Evolutionary conservation across 257 asterid genomes (phyloP).

Genomic region (Parsonsia alboflavescens): DNA sequence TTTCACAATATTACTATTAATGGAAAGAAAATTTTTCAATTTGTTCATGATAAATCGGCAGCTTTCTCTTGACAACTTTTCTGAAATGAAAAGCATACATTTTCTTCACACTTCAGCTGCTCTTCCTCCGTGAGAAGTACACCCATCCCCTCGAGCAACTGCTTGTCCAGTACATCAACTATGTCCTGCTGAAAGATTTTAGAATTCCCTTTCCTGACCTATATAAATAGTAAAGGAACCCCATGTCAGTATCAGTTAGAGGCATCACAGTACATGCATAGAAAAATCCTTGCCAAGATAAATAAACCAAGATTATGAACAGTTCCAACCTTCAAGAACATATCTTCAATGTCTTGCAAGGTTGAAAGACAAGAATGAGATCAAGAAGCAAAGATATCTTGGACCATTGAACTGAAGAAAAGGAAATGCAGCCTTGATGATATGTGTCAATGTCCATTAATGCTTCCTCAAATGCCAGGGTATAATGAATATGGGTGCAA

Average conservation of each 20-base stretch:
- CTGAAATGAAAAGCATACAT: constrained; percentile 45
- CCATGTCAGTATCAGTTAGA: not conserved
- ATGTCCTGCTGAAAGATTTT: constrained; percentile 85
- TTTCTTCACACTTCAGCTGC: constrained; percentile 85
- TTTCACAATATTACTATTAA: not conserved
- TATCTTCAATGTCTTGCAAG: not conserved
- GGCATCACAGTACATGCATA: not conserved
- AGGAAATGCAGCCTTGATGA: not conserved
- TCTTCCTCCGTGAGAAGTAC: constrained; percentile 99
- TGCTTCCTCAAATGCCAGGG: not conserved
- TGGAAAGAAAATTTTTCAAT: constrained; percentile 4
- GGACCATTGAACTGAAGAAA: not conserved
- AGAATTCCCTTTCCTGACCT: constrained; percentile 88
- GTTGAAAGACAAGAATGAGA: not conserved
- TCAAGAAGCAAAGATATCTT: not conserved
- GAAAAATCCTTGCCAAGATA: not conserved
- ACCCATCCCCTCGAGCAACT: constrained; percentile 98
- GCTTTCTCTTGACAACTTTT: constrained; percentile 2
- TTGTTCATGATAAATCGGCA: not conserved
- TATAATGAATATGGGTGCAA: not conserved
- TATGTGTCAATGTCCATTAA: not conserved
- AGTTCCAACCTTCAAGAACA: not conserved
- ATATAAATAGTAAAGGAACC: constrained; percentile 16
- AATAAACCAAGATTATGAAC: not conserved
- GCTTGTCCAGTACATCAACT: constrained; percentile 91